Base-by-base conservation (phyloP, 2,329 filamentous ascomycete species). In the Elsinoe batatas region DNA sequence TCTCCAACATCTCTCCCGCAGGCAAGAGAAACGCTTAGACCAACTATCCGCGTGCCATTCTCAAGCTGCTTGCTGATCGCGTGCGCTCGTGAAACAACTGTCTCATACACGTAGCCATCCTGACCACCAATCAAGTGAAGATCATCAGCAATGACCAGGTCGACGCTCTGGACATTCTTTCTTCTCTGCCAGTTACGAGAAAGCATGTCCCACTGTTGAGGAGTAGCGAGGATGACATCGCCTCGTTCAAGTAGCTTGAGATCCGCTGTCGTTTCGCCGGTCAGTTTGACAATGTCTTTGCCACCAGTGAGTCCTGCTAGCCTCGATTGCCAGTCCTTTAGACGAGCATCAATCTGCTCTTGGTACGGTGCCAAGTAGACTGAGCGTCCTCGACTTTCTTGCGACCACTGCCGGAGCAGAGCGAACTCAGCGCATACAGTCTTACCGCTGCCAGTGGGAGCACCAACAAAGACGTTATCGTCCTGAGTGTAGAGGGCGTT, bases 341-440 rank as follows among this genome's bases (percentile, higher is more conserved):
- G 78, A 43, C 87, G 83, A 51, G 82, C 80, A 67, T 98, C 89
- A 17, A 98, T 82, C 36, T 96, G 80, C 69, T 96, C 91, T 66
- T 97, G 91, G 75, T 91, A 94, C 0, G 93, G 94, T 20, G 91
- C 90, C 64, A 98, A 81, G 65, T 98, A 98, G 18, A 98, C 88
- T 18, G 91, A 90, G 58, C 89, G 85, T 0, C 88, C 88, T 56
- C 81, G 76, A 30, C 84, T 79, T 38, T 75, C 73, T 62, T 84
- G 83, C 1, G 83, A 79, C 91, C 93, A 98, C 69, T 95, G 88
- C 55, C 86, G 85, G 22, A 98, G 75, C 50, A 98, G 76, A 5
- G 93, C 87, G 71, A 98, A 93, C 69, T 98, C 93, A 1, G 93
- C 93, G 67, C 93, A 97, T 1, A 96, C 84, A 1, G 93, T 97